These are phyloP conservation scores for Coemansia sp. DNA, from an alignment of 192 early-diverging fungal species.

Conservation along the genomic window DNA sequence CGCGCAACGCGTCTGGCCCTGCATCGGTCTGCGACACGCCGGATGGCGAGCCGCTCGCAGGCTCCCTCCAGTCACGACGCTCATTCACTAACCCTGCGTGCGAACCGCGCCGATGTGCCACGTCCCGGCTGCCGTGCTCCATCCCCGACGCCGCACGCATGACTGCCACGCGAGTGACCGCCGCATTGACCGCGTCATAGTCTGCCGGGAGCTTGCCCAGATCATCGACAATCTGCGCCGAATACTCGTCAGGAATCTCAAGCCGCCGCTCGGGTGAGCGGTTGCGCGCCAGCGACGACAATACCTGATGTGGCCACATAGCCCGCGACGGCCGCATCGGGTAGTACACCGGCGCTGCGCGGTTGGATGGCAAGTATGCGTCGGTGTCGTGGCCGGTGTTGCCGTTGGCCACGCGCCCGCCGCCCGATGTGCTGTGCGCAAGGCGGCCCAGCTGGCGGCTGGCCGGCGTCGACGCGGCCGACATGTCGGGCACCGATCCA, in stretches of 20 bases:
- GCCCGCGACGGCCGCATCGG: constrained; percentile 23
- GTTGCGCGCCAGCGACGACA: constrained; percentile 12
- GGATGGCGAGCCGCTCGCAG: not conserved
- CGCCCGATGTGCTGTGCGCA: not conserved
- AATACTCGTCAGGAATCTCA: constrained; percentile 21
- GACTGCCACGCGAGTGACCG: constrained; percentile 32
- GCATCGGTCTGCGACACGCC: constrained; percentile 25
- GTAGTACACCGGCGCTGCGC: constrained; percentile 26
- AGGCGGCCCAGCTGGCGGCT: not conserved
- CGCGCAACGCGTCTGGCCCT: constrained; percentile 60
- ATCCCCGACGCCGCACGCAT: constrained; percentile 6
- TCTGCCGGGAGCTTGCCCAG: constrained; percentile 28
- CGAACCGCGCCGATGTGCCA: no score
- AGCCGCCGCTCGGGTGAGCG: constrained; percentile 2
- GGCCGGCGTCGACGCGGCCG: not conserved
- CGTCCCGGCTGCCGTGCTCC: no score
- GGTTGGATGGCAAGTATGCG: not conserved
- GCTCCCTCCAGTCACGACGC: not conserved
- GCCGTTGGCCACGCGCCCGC: not conserved
- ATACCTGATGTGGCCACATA: constrained; percentile 48
- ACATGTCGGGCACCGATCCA: not conserved
- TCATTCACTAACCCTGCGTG: not conserved
- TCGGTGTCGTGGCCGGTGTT: not conserved
- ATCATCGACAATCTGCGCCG: constrained; percentile 23
- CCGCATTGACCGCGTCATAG: constrained; percentile 47